Evolutionary conservation across 129 eudicot species (phyloP).

Genomic region (Flaveria robusta): DNA sequence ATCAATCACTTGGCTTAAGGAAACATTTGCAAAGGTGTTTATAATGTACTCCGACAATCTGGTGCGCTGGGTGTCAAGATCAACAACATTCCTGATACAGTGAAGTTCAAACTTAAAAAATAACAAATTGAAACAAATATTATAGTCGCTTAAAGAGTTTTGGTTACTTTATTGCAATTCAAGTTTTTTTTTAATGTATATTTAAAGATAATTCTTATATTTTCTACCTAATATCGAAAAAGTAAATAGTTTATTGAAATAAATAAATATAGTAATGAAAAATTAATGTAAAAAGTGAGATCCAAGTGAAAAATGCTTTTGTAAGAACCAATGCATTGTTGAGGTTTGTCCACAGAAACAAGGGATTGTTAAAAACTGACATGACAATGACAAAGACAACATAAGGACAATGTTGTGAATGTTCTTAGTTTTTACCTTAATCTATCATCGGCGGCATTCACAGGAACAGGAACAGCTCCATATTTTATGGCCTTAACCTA

Average conservation of each 20-base stretch:
- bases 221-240: neutral
- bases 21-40: slow-evolving; percentile 49
- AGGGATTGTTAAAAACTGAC: neutral
- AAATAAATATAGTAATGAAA: neutral
- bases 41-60: slow-evolving; percentile 43
- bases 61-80: slow-evolving; percentile 39
- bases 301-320: neutral
- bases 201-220: neutral
- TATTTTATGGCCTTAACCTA: slow-evolving; percentile 58
- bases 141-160: neutral
- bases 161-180: neutral
- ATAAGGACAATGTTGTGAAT: neutral
- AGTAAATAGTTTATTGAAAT: neutral
- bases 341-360: neutral
- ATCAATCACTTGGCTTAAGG: slow-evolving; percentile 50
- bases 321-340: neutral
- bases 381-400: neutral
- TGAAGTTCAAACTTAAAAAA: neutral
- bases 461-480: slow-evolving; percentile 52
- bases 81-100: slow-evolving; percentile 38
- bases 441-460: slow-evolving; percentile 36
- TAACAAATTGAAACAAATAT: neutral
- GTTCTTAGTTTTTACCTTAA: slow-evolving; percentile 39
- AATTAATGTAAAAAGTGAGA: neutral
- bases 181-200: neutral